Evolutionary conservation across 768 basidiomycete species (phyloP), one percentile per base, ranked within the genome.

Genomic region (Baorangia bicolor): DNA sequence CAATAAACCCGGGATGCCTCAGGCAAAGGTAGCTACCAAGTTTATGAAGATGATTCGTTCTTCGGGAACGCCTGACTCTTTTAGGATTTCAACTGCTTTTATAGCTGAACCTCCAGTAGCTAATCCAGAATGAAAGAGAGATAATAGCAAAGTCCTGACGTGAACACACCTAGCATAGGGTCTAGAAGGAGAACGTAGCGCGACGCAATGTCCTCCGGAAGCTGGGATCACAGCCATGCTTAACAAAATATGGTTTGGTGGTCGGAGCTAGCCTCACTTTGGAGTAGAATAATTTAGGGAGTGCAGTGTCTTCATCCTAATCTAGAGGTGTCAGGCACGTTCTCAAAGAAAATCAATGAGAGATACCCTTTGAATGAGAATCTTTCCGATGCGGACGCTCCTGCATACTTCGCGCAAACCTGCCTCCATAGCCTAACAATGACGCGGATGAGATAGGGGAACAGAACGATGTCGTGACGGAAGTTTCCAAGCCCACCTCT

Each of bases 71-170:
- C 91, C 92, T 65, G 93, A 87, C 43, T 93, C 90, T 72, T 89
- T 85, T 13, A 98, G 78, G 4, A 98, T 90, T 69, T 98, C 96
- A 49, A 98, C 90, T 0, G 97, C 97, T 69, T 98, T 98, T 73
- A 95, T 94, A 9, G 95, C 96, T 5, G 95, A 98, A 42, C 97
- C 97, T 25, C 97, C 97, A 1, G 96, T 98, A 0, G 96, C 96
- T 82, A 60, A 27, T 37, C 23, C 21, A 40, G 13, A 27, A 31
- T 21, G 30, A 51, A 51, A 28, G 45, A 9, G 13, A 8, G 31
- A 42, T n/a, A 2, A 10, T 4, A 37, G 11, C 25, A 18, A 33
- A 7, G 38, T 18, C 20, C 31, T 40, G 20, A 34, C 8, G 18
- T 3, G 13, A 35, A 62, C 86, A 48, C 64, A 93, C 94, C 93